Conservation (phyloP, 177 flowering plant species). For the Tripterygium wilfordii region DNA sequence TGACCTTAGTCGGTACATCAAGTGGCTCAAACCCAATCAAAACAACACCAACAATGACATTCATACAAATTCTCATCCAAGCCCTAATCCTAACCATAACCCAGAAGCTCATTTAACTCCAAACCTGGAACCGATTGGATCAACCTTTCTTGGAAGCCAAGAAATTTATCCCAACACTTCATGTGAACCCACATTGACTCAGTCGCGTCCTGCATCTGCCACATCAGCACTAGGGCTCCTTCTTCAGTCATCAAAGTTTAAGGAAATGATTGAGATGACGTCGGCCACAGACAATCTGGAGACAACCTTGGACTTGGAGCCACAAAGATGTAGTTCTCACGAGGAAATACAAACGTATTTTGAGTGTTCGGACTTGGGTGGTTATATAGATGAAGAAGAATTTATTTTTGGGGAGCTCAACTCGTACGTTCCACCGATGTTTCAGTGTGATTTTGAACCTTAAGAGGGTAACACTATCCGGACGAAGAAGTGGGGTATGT, state of each 20-base stretch:
- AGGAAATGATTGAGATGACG: slow-evolving; percentile 59
- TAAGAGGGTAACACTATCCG: background rate
- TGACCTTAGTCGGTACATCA: slow-evolving; percentile 61
- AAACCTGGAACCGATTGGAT: too few species aligned
- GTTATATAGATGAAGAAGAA: slow-evolving; percentile 37
- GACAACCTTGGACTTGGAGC: slow-evolving; percentile 31
- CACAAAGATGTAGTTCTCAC: slow-evolving; percentile 39
- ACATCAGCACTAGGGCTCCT: slow-evolving; percentile 53
- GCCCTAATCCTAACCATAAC: slow-evolving; percentile 8
- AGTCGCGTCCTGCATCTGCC: slow-evolving; percentile 12
- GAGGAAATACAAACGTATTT: slow-evolving; percentile 60
- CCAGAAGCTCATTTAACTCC: too few species aligned
- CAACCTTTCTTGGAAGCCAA: slow-evolving; percentile 18
- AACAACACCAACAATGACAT: background rate
- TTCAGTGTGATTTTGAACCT: slow-evolving; percentile 29
- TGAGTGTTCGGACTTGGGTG: slow-evolving; percentile 41
- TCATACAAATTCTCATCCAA: background rate
- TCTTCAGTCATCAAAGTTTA: slow-evolving; percentile 53
- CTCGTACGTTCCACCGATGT: slow-evolving; percentile 37
- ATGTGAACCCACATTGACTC: slow-evolving; percentile 1
- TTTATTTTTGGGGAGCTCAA: slow-evolving; percentile 52
- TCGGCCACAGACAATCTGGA: slow-evolving; percentile 26
- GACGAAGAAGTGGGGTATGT: too few species aligned
- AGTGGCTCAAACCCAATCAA: slow-evolving; percentile 35
- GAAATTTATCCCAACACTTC: background rate